phyloP scores from a whole-genome alignment of 2,329 filamentous ascomycete genomes.

The Teratosphaeria pseudoeucalypti region DNA sequence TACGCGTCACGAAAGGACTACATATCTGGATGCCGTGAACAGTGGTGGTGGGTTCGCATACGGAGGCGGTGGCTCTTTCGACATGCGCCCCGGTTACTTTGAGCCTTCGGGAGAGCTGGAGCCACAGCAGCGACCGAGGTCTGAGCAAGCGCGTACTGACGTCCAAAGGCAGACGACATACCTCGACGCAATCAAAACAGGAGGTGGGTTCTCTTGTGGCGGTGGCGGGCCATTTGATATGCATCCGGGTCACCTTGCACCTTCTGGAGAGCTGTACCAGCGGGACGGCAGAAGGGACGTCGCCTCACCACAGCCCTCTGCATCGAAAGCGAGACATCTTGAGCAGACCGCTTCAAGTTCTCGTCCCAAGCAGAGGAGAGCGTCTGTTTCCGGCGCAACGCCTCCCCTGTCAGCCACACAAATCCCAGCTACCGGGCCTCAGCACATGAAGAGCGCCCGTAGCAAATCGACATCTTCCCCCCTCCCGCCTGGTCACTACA shows the following conservation, averaged over 20 bases:
- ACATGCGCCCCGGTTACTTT: neutral
- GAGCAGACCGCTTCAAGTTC: neutral
- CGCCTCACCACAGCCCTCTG: neutral
- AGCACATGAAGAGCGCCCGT: neutral
- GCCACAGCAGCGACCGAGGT: neutral
- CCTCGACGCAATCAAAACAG: neutral
- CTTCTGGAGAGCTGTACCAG: neutral
- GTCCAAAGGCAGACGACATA: neutral
- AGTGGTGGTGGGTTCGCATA: neutral
- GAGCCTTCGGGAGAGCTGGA: neutral
- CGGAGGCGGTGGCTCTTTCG: neutral
- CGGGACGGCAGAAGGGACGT: neutral
- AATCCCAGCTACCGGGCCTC: neutral
- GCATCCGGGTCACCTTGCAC: neutral
- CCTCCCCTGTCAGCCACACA: neutral
- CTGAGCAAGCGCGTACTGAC: neutral
- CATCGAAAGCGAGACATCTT: neutral
- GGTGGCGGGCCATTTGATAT: neutral
- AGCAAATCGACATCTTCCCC: neutral
- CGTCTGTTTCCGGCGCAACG: neutral
- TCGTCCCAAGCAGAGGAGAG: neutral
- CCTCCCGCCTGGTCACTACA: neutral
- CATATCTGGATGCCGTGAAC: neutral
- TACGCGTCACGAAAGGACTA: neutral
- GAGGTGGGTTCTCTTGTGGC: neutral